phyloP scores from a whole-genome alignment of 2,329 filamentous ascomycete genomes.

The Zymoseptoria tritici region DNA sequence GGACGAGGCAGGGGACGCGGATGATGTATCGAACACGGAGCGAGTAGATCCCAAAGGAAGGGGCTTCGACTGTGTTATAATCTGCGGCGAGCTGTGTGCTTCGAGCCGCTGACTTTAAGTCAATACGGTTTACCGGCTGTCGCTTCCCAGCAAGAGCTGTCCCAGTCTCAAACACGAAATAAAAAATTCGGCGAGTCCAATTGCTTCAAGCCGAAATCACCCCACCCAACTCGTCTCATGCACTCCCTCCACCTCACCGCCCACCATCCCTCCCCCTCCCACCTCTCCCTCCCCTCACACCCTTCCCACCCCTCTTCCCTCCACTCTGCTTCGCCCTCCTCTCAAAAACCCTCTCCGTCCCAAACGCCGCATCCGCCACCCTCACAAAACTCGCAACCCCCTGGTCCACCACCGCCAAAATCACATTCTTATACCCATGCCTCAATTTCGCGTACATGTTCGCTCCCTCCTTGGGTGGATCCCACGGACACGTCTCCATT shows the following conservation, averaged over 20 bases:
- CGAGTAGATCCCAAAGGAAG: no score
- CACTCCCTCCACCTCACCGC: constrained; percentile 2
- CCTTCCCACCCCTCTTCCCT: constrained; percentile 30
- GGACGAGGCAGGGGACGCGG: constrained; percentile 12
- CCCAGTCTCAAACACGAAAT: no score
- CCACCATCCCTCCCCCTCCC: constrained; percentile 31
- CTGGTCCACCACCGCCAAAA: constrained; percentile 82
- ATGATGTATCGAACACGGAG: no score
- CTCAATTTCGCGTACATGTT: constrained; percentile 70
- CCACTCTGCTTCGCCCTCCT: constrained; percentile 38
- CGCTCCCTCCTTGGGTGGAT: constrained; percentile 45
- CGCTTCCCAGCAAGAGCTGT: no score
- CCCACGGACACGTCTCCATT: constrained; percentile 64
- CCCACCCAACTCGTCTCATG: no score
- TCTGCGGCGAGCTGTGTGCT: background rate
- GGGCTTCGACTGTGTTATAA: no score
- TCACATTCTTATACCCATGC: constrained; percentile 73
- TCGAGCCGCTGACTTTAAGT: background rate
- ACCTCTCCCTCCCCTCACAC: constrained; percentile 34
- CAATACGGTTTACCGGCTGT: no score
- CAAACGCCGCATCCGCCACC: constrained; percentile 73
- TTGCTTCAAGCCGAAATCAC: constrained; percentile 2
- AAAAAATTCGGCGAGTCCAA: background rate
- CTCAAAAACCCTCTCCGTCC: constrained; percentile 60
- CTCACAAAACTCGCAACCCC: constrained; percentile 84